Percentiles rank a stretch among this genome's conserved stretches.
These are phyloP conservation scores for Lactarius pseudohatsudake DNA, from an alignment of 768 basidiomycete genomes.

Conservation along the genomic window DNA sequence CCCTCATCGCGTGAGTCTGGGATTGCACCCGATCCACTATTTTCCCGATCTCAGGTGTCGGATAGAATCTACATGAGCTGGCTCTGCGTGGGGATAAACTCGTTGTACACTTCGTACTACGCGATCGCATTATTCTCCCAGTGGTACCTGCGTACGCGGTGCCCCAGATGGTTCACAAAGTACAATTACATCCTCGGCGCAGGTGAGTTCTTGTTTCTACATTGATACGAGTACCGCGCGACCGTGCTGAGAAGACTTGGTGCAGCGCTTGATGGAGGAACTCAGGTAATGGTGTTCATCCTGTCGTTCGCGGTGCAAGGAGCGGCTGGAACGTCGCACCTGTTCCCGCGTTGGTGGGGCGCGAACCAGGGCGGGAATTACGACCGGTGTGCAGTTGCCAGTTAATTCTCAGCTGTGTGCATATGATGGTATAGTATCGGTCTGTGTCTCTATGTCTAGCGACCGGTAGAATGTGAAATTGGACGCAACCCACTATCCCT, in stretches of 20 bases:
- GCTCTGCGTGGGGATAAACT: constrained; percentile 53
- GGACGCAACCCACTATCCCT: no score
- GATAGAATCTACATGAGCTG: constrained; percentile 48
- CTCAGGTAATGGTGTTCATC: constrained; percentile 51
- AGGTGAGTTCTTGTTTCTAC: constrained; percentile 15
- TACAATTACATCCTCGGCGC: constrained; percentile 42
- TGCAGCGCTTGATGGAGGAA: constrained; percentile 41
- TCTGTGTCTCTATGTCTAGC: not conserved
- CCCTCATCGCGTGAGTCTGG: constrained; percentile 41
- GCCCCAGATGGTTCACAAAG: constrained; percentile 47
- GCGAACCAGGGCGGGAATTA: constrained; percentile 52
- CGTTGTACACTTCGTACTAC: constrained; percentile 44
- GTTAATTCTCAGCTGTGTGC: not conserved
- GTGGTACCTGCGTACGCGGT: constrained; percentile 42
- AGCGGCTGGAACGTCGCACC: constrained; percentile 47
- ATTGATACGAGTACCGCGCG: not conserved
- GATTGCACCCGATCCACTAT: not conserved
- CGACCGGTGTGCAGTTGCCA: constrained; percentile 26
- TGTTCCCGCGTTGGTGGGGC: constrained; percentile 58
- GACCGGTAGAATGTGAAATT: no score
- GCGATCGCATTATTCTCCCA: constrained; percentile 47
- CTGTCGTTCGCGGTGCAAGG: constrained; percentile 39
- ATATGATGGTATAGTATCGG: not conserved
- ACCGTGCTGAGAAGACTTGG: constrained; percentile 34
- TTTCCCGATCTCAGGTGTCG: not conserved